Evolutionary conservation across 345 rosid species (phyloP).

Genomic region (Boechera retrofracta): DNA sequence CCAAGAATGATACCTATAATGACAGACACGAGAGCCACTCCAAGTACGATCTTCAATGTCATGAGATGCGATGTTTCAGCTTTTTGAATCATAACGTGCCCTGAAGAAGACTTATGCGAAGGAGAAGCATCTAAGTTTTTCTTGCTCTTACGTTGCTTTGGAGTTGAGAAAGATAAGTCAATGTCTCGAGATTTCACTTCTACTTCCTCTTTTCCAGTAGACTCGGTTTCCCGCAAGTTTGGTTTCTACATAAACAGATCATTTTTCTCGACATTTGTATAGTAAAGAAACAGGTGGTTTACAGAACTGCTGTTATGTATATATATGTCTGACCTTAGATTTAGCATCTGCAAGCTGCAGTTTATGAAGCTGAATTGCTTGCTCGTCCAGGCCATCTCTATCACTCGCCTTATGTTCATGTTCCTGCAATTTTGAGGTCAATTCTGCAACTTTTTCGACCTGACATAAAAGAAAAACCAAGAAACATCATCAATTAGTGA

Average conservation of each 20-base stretch:
- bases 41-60: constrained; percentile 60
- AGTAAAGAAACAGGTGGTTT: not conserved
- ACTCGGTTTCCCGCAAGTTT: constrained; percentile 47
- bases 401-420: constrained; percentile 49
- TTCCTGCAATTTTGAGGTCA: constrained; percentile 55
- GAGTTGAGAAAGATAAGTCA: constrained; percentile 53
- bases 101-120: constrained; percentile 48
- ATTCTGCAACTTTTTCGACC: constrained; percentile 54
- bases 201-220: constrained; percentile 43
- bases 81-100: constrained; percentile 40
- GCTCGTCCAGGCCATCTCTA: constrained; percentile 42
- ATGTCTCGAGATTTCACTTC: constrained; percentile 79
- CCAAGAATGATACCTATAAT: constrained; percentile 77
- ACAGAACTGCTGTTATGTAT: not conserved
- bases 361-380: constrained; percentile 53
- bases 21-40: constrained; percentile 74
- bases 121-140: constrained; percentile 56
- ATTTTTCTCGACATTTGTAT: not conserved
- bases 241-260: constrained; percentile 14
- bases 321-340: constrained; percentile 57
- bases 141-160: constrained; percentile 67
- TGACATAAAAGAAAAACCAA: constrained; percentile 9
- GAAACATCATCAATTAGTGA: constrained; percentile 4
- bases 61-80: constrained; percentile 43
- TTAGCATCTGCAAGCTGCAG: constrained; percentile 57